Conservation (phyloP, 1,139 yeast species). For the Yamadazyma dendronema region DNA sequence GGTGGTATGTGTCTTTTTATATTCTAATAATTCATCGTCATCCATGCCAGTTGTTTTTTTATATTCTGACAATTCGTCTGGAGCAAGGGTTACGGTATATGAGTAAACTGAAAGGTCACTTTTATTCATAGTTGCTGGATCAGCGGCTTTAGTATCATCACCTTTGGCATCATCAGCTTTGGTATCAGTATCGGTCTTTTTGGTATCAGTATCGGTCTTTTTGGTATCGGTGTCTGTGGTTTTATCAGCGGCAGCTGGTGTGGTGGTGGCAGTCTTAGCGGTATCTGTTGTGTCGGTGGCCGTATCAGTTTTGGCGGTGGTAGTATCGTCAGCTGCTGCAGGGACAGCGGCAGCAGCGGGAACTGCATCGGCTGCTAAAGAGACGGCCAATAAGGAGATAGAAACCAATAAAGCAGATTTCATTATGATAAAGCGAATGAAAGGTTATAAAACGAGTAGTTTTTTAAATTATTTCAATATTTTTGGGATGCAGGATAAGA, state of each 20-base stretch:
- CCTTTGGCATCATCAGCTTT: constrained; percentile 7
- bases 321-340: constrained; percentile 11
- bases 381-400: constrained; percentile 1
- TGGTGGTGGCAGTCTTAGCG: constrained; percentile 9
- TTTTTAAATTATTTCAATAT: too few species aligned
- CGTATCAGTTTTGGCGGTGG: constrained; percentile 13
- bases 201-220: constrained; percentile 7
- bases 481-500: too few species aligned
- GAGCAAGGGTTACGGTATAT: constrained; percentile 14
- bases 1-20: constrained; percentile 11
- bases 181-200: constrained; percentile 8
- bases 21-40: constrained; percentile 12
- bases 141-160: constrained; percentile 9
- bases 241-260: constrained; percentile 10
- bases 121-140: constrained; percentile 10
- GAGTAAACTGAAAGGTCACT: constrained; percentile 10
- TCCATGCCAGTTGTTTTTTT: constrained; percentile 13
- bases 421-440: background rate
- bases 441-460: too few species aligned
- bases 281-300: constrained; percentile 6
- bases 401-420: background rate
- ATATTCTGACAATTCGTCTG: constrained; percentile 13
- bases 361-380: constrained; percentile 6
- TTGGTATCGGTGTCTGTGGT: constrained; percentile 10
- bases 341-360: constrained; percentile 6